Conservation (phyloP, 2,329 filamentous ascomycete species). For the Phaeomoniella chlamydospora region DNA sequence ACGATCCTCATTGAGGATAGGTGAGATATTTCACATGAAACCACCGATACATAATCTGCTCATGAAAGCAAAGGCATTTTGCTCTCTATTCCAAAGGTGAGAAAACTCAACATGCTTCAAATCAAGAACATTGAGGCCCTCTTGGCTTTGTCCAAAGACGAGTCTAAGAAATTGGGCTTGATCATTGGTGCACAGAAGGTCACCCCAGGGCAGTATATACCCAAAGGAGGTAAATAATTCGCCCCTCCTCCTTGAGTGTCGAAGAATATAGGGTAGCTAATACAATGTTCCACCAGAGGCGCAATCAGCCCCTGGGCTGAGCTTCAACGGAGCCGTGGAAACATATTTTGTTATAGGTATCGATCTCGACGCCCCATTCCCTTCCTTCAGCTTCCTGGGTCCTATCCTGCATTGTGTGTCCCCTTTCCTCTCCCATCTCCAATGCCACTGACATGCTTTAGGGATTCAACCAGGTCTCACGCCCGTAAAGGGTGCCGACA, state of each 20-base stretch:
- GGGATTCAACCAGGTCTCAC: no score
- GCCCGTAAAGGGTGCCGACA: constrained; percentile 16
- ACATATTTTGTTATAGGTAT: constrained; percentile 27
- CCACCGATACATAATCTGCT: no score
- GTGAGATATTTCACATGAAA: no score
- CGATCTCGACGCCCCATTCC: constrained; percentile 34
- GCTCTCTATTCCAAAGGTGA: no score
- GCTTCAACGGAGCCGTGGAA: constrained; percentile 5
- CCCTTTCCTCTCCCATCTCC: no score
- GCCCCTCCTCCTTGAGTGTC: constrained; percentile 4
- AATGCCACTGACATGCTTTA: no score
- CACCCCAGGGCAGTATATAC: constrained; percentile 16
- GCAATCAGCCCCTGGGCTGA: constrained; percentile 9
- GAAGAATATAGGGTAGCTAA: no score
- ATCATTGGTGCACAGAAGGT: constrained; percentile 14
- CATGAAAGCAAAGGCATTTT: no score
- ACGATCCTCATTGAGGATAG: no score
- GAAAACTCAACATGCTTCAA: constrained; percentile 9
- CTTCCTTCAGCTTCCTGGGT: constrained; percentile 23
- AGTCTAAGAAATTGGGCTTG: constrained; percentile 20
- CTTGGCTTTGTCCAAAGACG: constrained; percentile 14
- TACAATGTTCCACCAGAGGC: no score
- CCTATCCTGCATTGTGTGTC: constrained; percentile 36
- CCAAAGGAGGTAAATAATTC: constrained; percentile 14
- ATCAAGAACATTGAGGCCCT: constrained; percentile 8